Evolutionary conservation across 2,329 filamentous ascomycete genomes (phyloP), one percentile per base, ranked within the genome.

Genomic region (Pseudocercospora pini-densiflorae): DNA sequence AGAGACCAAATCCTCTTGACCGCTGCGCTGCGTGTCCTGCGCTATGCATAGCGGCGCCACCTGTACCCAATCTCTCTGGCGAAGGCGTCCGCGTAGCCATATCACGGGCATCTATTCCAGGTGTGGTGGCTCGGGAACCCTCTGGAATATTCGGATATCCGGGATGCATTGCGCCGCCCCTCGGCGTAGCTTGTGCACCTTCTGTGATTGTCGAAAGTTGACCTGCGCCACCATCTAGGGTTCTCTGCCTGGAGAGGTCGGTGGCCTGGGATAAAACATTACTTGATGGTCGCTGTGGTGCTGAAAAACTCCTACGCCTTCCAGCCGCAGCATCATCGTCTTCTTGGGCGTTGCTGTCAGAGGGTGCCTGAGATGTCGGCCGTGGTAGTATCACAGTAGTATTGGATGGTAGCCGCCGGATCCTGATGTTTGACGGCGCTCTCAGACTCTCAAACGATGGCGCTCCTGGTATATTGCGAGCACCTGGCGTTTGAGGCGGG

Each of bases 291-390:
- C 71, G 66, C 70, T 77, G 74, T 2, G 73, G 75, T 23, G 75
- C 76, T 14, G 75, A 77, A n/a, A 72, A 67, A 51, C 74, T 76
- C 57, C 76, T 68, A 57, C 75, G 73, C 54, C 75, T 69, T n/a
- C 72, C 73, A 29, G 67, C 67, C 16, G 63, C 59, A 27, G 63
- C 67, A 14, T 64, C 36, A 27, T 73, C 68, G 23, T 69, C 69
- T 33, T 70, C 66, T 7, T 64, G 36, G 10, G 65, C 62, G 2
- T 61, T 63, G 29, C 58, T 51, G 31, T 55, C 54, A 29, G 59
- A 59, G 27, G 61, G 57, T 36, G 68, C 62, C 40, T 70, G 68
- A 10, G 72, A 69, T 12, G 33, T 49, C 9, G 71, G 67, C 14
- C 71, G 70, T 4, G 70, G 49, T 23, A 63, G 16, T 27, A 51